Percentiles rank a stretch among this genome's conserved stretches.
Evolutionary conservation across 2,329 filamentous ascomycete genomes (phyloP).

Genomic region (Westerdykella ornata): DNA sequence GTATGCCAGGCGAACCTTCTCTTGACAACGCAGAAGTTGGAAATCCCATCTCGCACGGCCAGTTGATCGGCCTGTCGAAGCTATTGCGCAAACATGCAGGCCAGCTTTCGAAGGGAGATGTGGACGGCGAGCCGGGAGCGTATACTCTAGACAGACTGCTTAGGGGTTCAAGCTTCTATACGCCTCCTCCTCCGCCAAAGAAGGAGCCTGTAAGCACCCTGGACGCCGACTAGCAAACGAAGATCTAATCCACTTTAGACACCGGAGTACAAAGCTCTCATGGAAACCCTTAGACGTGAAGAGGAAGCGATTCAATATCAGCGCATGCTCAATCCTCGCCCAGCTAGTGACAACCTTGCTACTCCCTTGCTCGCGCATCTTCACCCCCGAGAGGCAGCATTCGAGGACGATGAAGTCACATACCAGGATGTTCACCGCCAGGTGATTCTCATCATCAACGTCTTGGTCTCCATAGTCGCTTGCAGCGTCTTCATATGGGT

Average conservation of each 20-base stretch:
- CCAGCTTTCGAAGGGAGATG: background rate
- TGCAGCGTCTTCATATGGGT: conserved; percentile 73
- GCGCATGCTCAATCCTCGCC: conserved; percentile 65
- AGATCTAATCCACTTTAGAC: conserved; percentile 46
- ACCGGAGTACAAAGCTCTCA: conserved; percentile 76
- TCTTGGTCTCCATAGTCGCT: conserved; percentile 77
- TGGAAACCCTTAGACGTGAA: conserved; percentile 74
- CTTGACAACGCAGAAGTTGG: conserved; percentile 50
- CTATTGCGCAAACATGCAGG: conserved; percentile 38
- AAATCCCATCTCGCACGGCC: conserved; percentile 64
- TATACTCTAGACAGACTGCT: conserved; percentile 62
- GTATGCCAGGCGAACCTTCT: conserved; percentile 41
- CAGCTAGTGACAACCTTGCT: conserved; percentile 37
- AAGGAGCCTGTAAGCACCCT: conserved; percentile 59
- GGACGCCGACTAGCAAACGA: background rate
- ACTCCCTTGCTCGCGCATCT: conserved; percentile 50
- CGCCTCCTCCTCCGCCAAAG: conserved; percentile 73
- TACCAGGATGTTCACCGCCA: conserved; percentile 73
- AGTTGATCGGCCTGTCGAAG: conserved; percentile 59
- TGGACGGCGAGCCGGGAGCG: conserved; percentile 3
- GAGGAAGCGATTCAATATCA: conserved; percentile 79
- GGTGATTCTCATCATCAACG: conserved; percentile 78
- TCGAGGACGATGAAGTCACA: conserved; percentile 55
- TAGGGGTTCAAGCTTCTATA: conserved; percentile 63
- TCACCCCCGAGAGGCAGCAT: conserved; percentile 35